These are phyloP conservation scores for Hypoxylon cercidicola DNA, from an alignment of 495 filamentous ascomycete genomes.

Conservation along the genomic window DNA sequence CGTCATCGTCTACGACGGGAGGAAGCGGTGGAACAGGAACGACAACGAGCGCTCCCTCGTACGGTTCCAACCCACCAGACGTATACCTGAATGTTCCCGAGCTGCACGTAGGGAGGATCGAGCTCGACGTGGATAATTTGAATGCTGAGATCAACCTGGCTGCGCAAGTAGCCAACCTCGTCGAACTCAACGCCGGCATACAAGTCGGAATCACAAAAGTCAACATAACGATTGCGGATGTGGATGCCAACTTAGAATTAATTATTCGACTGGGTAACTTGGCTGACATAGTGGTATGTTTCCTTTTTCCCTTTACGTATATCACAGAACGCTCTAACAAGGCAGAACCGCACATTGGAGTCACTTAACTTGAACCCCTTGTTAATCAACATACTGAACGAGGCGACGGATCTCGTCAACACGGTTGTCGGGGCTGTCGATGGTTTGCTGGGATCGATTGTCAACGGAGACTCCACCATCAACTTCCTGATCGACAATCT, in stretches of 20 bases:
- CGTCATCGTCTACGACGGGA: constrained; percentile 27
- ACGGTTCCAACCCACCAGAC: constrained; percentile 56
- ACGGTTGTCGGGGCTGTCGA: constrained; percentile 64
- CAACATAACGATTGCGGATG: constrained; percentile 68
- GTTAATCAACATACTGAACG: constrained; percentile 63
- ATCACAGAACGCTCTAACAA: no score
- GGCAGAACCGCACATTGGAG: constrained; percentile 63
- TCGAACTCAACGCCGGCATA: constrained; percentile 66
- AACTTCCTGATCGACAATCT: constrained; percentile 68
- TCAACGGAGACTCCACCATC: constrained; percentile 60
- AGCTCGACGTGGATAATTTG: constrained; percentile 65
- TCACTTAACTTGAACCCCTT: constrained; percentile 67
- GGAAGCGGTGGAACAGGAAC: constrained; percentile 27
- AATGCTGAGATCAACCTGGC: constrained; percentile 66
- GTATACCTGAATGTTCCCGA: constrained; percentile 64
- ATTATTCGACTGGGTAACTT: constrained; percentile 65
- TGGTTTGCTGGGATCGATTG: constrained; percentile 63
- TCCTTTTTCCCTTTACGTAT: no score
- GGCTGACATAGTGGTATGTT: constrained; percentile 69
- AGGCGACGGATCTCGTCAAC: constrained; percentile 59
- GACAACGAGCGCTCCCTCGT: constrained; percentile 24
- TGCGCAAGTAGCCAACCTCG: constrained; percentile 64
- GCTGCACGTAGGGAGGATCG: constrained; percentile 64
- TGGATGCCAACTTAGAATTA: constrained; percentile 64
- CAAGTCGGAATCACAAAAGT: constrained; percentile 62